Evolutionary conservation across 2,329 filamentous ascomycete species (phyloP), one percentile per base, ranked within the genome.

Genomic region (Septoria linicola): DNA sequence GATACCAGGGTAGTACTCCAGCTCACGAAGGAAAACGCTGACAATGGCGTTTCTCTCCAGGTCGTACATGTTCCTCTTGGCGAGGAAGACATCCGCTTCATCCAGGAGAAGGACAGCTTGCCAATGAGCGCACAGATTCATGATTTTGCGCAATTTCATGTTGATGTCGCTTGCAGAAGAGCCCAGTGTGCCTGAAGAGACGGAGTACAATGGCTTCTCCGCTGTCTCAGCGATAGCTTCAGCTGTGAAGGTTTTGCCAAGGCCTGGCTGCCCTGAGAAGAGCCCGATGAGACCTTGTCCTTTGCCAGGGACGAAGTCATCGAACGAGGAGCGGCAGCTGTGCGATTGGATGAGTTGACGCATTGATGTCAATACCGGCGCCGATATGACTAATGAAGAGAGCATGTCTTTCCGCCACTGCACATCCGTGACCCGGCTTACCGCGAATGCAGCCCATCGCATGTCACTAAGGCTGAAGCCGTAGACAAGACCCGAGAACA

Each of bases 1-100:
- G 70, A 93, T 93, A 1, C 88, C 90, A 63, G 88, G 93, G 1
- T 95, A 95, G 67, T 95, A 95, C 68, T 95, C 89, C 0, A 95
- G 76, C 49, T 90, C 78, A 0, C 88, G 82, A 2, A 95, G 73
- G 74, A 95, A 95, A 58, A 95, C 88, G 66, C 84, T 87, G 43
- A 95, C 89, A 1, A 91, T 80, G 0, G 85, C 85, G 62, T 95
- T 93, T 48, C 88, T 83, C 64, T 89, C 84, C 47, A 92, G 84
- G 61, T 92, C 87, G 63, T 89, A 83, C 43, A 92, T 83, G 60
- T 93, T 88, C 1, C 88, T 81, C 43, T 72, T 66, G 62, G 81
- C 62, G 2, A 66, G 56, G 25, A 72, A 73, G 8, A 70, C 63
- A 49, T 73, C 69, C 6, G 67, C 70, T 54, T 72, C 66, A 53